Percentiles rank a stretch among this genome's conserved stretches.
Conservation (phyloP, 768 basidiomycete genomes). For the Lanmaoa pseudosensibilis region DNA sequence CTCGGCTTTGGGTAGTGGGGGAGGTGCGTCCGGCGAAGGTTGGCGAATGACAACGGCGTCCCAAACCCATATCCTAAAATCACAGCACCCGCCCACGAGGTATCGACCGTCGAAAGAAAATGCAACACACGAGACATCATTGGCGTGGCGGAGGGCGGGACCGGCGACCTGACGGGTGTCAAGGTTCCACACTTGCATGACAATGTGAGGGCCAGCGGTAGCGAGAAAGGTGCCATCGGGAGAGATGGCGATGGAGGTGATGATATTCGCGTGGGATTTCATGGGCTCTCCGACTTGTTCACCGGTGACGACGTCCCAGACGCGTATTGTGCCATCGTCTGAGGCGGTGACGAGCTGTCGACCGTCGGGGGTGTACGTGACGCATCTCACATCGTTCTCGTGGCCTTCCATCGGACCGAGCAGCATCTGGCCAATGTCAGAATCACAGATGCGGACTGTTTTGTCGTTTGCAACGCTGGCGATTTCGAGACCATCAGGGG, state of each 20-base stretch:
- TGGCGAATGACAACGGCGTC: slow-evolving; percentile 23
- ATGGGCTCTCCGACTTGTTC: slow-evolving; percentile 34
- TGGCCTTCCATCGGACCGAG: slow-evolving; percentile 29
- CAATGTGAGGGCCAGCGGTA: slow-evolving; percentile 31
- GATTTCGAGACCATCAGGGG: slow-evolving; percentile 32
- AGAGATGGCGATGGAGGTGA: slow-evolving; percentile 35
- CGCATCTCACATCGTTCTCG: slow-evolving; percentile 30
- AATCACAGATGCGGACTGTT: slow-evolving; percentile 32
- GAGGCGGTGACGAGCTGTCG: slow-evolving; percentile 28
- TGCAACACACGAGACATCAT: slow-evolving; percentile 34
- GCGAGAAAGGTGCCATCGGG: slow-evolving; percentile 32
- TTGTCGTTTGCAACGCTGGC: slow-evolving; percentile 33
- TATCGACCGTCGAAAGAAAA: slow-evolving; percentile 32
- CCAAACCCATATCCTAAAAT: slow-evolving; percentile 32
- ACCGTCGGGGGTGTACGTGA: slow-evolving; percentile 33
- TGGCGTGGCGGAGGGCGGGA: slow-evolving; percentile 26
- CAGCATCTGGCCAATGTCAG: slow-evolving; percentile 39
- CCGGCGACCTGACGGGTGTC: slow-evolving; percentile 19
- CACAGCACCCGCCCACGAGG: slow-evolving; percentile 29
- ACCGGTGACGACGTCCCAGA: slow-evolving; percentile 31
- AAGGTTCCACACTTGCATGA: slow-evolving; percentile 34
- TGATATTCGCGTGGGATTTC: slow-evolving; percentile 27
- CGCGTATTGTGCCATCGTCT: slow-evolving; percentile 32
- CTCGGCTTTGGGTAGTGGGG: slow-evolving; percentile 9
- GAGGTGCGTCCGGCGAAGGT: slow-evolving; percentile 12